phyloP scores from a whole-genome alignment of 164 flowering plant genomes.

The Chloranthus sessilifolius region DNA sequence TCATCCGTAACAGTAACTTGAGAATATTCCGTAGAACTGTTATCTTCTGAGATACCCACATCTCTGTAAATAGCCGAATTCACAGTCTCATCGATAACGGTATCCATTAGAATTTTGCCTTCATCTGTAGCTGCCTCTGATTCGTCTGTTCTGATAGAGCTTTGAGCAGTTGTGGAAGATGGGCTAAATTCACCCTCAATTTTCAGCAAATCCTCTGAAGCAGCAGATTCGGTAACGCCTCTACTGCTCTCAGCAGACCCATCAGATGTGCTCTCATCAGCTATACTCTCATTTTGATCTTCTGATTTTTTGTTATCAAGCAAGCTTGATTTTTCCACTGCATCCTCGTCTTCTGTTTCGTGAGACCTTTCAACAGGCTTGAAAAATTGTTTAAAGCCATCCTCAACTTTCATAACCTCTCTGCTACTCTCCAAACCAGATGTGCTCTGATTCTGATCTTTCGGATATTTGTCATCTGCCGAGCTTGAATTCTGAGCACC shows the following conservation, averaged over 20 bases:
- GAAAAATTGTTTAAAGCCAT: neutral
- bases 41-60: too few relatives aligned
- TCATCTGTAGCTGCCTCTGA: neutral
- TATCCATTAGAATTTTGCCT: neutral
- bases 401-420: neutral
- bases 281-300: too few relatives aligned
- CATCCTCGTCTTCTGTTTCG: slow-evolving; percentile 1
- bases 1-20: too few relatives aligned
- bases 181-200: too few relatives aligned
- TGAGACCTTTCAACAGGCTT: neutral
- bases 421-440: neutral
- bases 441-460: neutral
- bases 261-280: too few relatives aligned
- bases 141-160: neutral
- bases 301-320: too few relatives aligned
- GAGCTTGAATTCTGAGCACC: neutral
- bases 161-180: neutral
- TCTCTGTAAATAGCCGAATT: neutral
- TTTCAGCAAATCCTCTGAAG: too few relatives aligned
- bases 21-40: too few relatives aligned
- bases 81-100: neutral
- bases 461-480: neutral
- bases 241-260: too few relatives aligned
- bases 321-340: too few relatives aligned
- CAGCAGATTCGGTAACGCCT: too few relatives aligned